These are phyloP conservation scores for Onygenales sp. DNA, from an alignment of 2,329 filamentous ascomycete genomes.

Conservation along the genomic window DNA sequence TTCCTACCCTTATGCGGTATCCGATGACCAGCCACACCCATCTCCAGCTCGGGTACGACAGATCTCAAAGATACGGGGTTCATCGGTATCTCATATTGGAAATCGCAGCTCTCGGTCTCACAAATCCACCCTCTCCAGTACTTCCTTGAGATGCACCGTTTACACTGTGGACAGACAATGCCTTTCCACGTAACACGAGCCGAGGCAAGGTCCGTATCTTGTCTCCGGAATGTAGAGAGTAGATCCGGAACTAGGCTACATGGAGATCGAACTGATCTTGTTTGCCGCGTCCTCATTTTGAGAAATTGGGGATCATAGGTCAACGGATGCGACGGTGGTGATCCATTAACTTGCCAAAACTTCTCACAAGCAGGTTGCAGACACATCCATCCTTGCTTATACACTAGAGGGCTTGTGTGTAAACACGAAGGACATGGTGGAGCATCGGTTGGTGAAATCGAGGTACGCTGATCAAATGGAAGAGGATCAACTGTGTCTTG, in stretches of 20 bases:
- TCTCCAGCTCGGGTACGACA: conserved; percentile 22
- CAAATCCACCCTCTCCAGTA: conserved; percentile 57
- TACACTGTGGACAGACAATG: conserved; percentile 57
- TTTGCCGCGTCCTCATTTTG: conserved; percentile 40
- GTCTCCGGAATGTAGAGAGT: conserved; percentile 27
- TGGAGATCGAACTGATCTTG: conserved; percentile 23
- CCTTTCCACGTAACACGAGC: conserved; percentile 49
- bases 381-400: conserved; percentile 49
- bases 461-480: conserved; percentile 21
- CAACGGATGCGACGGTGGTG: conserved; percentile 20
- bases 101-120: conserved; percentile 42
- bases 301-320: conserved; percentile 52
- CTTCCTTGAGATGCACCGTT: conserved; percentile 51
- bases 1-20: background rate
- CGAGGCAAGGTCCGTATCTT: conserved; percentile 34
- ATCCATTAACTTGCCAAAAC: conserved; percentile 46
- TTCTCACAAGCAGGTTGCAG: conserved; percentile 40
- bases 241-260: conserved; percentile 33
- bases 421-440: conserved; percentile 35
- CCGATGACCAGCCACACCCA: conserved; percentile 15
- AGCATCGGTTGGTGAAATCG: conserved; percentile 13
- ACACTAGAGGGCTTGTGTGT: conserved; percentile 23
- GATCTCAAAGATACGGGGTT: conserved; percentile 21
- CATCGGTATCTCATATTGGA: conserved; percentile 24
- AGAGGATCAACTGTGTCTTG: conserved; percentile 19